Conservation (phyloP, 2,329 filamentous ascomycete genomes). For the Cladorrhinum sp. region DNA sequence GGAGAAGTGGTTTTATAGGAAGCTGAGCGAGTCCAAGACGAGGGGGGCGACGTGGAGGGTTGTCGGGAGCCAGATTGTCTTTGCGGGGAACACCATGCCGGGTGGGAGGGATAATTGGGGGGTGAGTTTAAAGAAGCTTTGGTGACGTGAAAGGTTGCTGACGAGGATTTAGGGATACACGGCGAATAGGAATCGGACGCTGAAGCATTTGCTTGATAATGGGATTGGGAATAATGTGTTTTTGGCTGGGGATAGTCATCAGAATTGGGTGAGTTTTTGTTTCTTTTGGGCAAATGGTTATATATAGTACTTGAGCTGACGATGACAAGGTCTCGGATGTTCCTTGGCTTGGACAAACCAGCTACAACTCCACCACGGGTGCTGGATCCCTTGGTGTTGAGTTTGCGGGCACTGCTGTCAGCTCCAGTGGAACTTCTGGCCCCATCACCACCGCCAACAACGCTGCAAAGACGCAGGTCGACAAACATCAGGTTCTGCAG, state of each 20-base stretch:
- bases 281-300: neutral
- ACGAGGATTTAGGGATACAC: slow-evolving; percentile 59
- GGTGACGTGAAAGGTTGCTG: slow-evolving; percentile 31
- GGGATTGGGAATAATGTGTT: slow-evolving; percentile 71
- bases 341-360: slow-evolving; percentile 50
- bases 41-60: slow-evolving; percentile 69
- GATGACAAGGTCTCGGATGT: slow-evolving; percentile 34
- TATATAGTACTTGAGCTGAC: neutral
- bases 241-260: slow-evolving; percentile 67
- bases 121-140: slow-evolving; percentile 21
- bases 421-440: slow-evolving; percentile 37
- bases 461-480: slow-evolving; percentile 42
- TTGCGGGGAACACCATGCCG: slow-evolving; percentile 41
- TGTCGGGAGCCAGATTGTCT: slow-evolving; percentile 69
- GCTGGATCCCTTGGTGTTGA: slow-evolving; percentile 58
- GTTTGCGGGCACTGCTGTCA: slow-evolving; percentile 66
- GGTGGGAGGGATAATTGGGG: neutral
- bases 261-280: slow-evolving; percentile 58
- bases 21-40: slow-evolving; percentile 54
- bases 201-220: slow-evolving; percentile 63
- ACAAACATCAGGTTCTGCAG: slow-evolving; percentile 61
- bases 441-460: slow-evolving; percentile 50
- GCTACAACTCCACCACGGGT: slow-evolving; percentile 53
- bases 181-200: slow-evolving; percentile 68
- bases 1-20: slow-evolving; percentile 70